phyloP scores from a whole-genome alignment of 148 eudicot species.

The Diospyros lotus region DNA sequence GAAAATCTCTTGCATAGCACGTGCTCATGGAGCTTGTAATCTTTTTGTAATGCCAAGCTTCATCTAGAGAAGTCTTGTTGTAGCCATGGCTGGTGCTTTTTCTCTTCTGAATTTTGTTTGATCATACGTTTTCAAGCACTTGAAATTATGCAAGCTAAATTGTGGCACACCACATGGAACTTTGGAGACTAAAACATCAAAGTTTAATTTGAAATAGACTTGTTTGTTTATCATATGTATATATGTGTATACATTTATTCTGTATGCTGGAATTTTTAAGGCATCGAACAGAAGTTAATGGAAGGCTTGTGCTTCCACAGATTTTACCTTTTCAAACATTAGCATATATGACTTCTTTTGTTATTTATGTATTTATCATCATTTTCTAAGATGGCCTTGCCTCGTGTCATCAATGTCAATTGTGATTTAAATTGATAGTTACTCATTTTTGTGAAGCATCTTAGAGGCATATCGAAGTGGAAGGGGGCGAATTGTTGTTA shows the following conservation, averaged over 20 bases:
- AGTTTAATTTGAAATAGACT: not conserved
- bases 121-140: not conserved
- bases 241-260: not conserved
- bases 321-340: not conserved
- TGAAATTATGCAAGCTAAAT: not conserved
- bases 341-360: not conserved
- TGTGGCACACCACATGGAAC: not conserved
- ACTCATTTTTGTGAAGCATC: slow-evolving; percentile 44
- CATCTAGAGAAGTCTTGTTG: not conserved
- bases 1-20: not conserved
- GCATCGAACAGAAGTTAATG: not conserved
- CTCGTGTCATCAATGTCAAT: not conserved
- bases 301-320: not conserved
- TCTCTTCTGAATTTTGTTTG: not conserved
- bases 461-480: slow-evolving; percentile 92
- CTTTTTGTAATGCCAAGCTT: not conserved
- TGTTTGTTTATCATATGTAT: not conserved
- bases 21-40: not conserved
- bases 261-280: not conserved
- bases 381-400: not conserved
- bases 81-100: not conserved
- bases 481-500: slow-evolving; percentile 75
- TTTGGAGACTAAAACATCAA: not conserved
- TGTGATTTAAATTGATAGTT: slow-evolving; percentile 14
- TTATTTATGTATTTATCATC: not conserved